Conservation (phyloP, 768 basidiomycete species). For the Cystobasidium ongulense region DNA sequence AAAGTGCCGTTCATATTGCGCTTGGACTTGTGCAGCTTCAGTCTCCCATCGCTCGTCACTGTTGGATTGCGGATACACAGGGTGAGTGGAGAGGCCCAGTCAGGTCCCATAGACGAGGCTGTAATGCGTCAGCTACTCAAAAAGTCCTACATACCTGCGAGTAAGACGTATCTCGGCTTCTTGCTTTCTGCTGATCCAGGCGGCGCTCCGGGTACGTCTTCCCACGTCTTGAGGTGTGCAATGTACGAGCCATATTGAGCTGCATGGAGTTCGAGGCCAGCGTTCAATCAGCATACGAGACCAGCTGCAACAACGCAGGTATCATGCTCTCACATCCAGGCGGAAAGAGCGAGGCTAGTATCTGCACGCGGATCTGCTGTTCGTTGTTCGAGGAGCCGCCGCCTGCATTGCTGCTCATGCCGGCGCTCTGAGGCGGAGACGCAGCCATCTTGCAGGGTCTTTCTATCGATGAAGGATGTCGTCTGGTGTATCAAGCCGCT, state of each 20-base stretch:
- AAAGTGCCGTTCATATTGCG: conserved; percentile 87
- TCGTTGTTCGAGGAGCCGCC: conserved; percentile 20
- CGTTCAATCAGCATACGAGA: not conserved
- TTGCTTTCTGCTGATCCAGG: conserved; percentile 43
- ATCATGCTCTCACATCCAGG: conserved; percentile 20
- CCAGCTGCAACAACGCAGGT: not conserved
- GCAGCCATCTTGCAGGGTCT: not conserved
- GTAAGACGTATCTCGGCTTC: conserved; percentile 82
- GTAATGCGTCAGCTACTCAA: no score
- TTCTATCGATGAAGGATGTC: no score
- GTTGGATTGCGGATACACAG: conserved; percentile 46
- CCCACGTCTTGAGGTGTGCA: conserved; percentile 85
- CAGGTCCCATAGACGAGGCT: no score
- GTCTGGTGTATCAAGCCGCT: no score
- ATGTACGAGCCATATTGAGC: conserved; percentile 53
- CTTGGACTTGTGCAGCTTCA: conserved; percentile 86
- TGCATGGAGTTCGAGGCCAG: not conserved
- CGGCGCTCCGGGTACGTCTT: conserved; percentile 55
- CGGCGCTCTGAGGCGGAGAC: not conserved
- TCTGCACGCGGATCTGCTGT: conserved; percentile 28
- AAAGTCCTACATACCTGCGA: conserved; percentile 52
- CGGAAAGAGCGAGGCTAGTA: conserved; percentile 29
- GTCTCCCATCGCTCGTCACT: conserved; percentile 56
- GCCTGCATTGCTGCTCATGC: not conserved
- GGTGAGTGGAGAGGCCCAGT: no score